Evolutionary conservation across 768 basidiomycete species (phyloP).

Genomic region (Suillus luteus): DNA sequence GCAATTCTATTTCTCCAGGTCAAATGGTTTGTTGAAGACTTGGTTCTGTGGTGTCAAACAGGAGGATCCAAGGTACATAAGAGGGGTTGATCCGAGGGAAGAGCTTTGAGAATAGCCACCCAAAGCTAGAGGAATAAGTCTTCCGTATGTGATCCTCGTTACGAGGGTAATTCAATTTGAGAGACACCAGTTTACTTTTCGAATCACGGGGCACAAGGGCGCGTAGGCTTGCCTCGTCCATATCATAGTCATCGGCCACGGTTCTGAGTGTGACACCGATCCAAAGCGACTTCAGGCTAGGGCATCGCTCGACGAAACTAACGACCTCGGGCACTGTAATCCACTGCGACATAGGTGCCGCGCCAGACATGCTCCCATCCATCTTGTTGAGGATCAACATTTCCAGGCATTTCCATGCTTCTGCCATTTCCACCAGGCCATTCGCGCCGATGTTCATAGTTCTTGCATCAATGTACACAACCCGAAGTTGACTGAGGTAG

Average conservation of each 20-base stretch:
- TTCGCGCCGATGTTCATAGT: constrained; percentile 35
- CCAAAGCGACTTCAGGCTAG: background rate
- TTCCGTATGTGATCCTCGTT: background rate
- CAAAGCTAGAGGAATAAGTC: background rate
- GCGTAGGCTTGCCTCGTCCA: background rate
- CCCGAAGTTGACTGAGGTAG: too few species aligned
- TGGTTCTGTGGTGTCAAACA: background rate
- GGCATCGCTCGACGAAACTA: background rate
- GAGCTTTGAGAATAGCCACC: background rate
- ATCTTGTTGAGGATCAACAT: constrained; percentile 41
- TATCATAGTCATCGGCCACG: background rate
- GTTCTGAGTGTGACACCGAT: background rate
- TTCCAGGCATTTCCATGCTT: constrained; percentile 45
- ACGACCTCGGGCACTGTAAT: background rate
- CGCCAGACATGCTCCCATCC: background rate
- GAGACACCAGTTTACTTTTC: background rate
- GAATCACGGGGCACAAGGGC: background rate
- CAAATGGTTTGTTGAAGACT: background rate
- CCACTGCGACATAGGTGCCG: background rate
- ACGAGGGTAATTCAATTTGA: background rate
- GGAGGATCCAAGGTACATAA: background rate
- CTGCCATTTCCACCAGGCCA: constrained; percentile 46
- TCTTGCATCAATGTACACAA: constrained; percentile 20
- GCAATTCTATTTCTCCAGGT: background rate
- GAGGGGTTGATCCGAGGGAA: background rate